Percentiles rank a stretch among this genome's conserved stretches.
These are phyloP conservation scores for Backusella liffmaniae DNA, from an alignment of 192 early-diverging fungal species.

Conservation along the genomic window DNA sequence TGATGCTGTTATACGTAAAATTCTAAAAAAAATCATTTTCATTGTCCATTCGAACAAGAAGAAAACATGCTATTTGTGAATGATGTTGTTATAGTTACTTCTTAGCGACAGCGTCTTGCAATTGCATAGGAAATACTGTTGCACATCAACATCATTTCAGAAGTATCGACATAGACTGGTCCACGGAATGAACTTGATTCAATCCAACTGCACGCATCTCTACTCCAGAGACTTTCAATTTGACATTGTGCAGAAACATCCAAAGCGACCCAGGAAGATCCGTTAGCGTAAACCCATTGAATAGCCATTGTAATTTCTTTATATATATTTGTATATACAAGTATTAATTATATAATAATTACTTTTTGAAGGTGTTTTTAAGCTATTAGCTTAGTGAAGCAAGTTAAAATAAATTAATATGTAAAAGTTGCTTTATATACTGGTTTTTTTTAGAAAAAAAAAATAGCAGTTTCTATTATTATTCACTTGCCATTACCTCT, in stretches of 20 bases:
- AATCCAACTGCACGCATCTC: background rate
- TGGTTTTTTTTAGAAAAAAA: background rate
- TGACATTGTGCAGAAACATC: background rate
- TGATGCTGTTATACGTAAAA: background rate
- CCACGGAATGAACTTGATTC: background rate
- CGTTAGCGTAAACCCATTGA: conserved; percentile 14
- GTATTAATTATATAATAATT: background rate
- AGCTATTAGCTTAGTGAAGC: background rate
- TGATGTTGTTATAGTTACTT: background rate
- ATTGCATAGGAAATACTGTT: background rate
- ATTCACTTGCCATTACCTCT: background rate
- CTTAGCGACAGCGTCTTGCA: background rate
- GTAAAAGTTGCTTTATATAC: background rate
- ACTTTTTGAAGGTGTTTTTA: background rate
- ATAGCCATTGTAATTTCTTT: background rate
- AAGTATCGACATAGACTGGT: conserved; percentile 12
- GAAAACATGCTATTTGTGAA: background rate
- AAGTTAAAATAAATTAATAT: background rate
- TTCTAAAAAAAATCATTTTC: background rate
- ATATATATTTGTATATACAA: background rate
- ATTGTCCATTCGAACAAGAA: background rate
- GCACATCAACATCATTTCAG: background rate
- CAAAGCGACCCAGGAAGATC: conserved; percentile 8
- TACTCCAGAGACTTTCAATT: conserved; percentile 6
- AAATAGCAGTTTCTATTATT: background rate